Percentiles rank a stretch among this genome's conserved stretches.
phyloP scores from a whole-genome alignment of 345 rosid species.

The Clarkia xantiana region DNA sequence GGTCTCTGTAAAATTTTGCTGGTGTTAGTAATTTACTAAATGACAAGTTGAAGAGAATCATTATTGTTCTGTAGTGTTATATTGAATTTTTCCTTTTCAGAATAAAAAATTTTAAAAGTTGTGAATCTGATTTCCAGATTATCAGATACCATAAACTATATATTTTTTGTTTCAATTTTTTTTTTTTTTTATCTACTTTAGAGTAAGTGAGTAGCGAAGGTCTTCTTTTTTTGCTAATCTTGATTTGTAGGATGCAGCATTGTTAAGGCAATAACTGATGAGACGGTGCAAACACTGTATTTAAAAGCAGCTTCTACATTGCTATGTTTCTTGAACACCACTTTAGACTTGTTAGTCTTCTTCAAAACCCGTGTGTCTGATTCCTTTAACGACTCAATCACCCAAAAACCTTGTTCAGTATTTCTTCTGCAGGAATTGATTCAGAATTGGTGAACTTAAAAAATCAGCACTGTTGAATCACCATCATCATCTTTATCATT shows the following conservation, averaged over 20 bases:
- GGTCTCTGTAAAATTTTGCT: no score
- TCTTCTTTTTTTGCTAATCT: no score
- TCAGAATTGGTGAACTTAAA: conserved; percentile 55
- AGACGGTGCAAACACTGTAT: conserved; percentile 58
- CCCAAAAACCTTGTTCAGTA: conserved; percentile 67
- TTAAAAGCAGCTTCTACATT: conserved; percentile 74
- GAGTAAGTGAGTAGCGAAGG: no score
- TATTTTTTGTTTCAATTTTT: no score
- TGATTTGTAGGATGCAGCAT: conserved; percentile 12
- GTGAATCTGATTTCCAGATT: no score
- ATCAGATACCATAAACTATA: no score
- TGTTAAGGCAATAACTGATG: conserved; percentile 71
- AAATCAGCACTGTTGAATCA: conserved; percentile 66
- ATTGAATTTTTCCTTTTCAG: no score
- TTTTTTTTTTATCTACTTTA: no score
- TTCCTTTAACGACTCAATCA: conserved; percentile 64
- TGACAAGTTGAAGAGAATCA: no score
- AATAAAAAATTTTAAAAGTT: no score
- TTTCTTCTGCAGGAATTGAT: conserved; percentile 57
- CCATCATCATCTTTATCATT: conserved; percentile 33
- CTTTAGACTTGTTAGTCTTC: conserved; percentile 65
- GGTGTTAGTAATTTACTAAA: no score
- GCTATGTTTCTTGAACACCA: conserved; percentile 52
- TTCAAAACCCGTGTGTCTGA: conserved; percentile 59
- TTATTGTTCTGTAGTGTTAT: no score